Evolutionary conservation across 192 early-diverging fungal species (phyloP).

Genomic region (Coemansia sp.): DNA sequence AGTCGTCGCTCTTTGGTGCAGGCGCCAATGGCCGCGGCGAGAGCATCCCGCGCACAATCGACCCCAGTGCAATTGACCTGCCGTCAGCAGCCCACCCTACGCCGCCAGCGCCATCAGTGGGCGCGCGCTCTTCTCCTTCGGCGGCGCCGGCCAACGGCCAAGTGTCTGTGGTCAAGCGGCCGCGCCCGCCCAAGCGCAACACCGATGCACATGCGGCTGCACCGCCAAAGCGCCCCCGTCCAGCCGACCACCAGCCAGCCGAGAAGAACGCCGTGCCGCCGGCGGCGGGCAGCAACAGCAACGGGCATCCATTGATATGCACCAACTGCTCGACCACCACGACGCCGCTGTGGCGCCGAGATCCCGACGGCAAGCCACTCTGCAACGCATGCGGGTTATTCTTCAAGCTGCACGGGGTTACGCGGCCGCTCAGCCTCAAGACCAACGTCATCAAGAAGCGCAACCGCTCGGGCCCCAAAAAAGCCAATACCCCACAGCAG

Average conservation of each 20-base stretch:
- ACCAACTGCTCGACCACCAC: constrained; percentile 82
- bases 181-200: neutral
- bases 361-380: constrained; percentile 81
- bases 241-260: no score
- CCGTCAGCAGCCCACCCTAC: neutral
- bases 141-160: no score
- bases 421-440: constrained; percentile 85
- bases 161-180: no score
- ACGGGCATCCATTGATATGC: constrained; percentile 49
- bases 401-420: constrained; percentile 92
- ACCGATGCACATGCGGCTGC: neutral
- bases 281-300: constrained; percentile 13
- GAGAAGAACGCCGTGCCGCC: no score
- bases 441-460: constrained; percentile 94
- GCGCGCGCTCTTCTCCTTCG: no score
- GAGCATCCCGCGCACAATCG: constrained; percentile 32
- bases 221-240: no score
- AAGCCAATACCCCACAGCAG: neutral
- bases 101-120: neutral
- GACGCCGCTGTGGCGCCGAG: constrained; percentile 92
- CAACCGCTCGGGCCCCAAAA: constrained; percentile 59
- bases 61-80: constrained; percentile 44
- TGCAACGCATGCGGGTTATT: constrained; percentile 99
- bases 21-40: constrained; percentile 1
- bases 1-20: constrained; percentile 11